Evolutionary conservation across 1,284 basidiomycete species (phyloP), one percentile per base, ranked within the genome.

Genomic region (Ustilago tritici): DNA sequence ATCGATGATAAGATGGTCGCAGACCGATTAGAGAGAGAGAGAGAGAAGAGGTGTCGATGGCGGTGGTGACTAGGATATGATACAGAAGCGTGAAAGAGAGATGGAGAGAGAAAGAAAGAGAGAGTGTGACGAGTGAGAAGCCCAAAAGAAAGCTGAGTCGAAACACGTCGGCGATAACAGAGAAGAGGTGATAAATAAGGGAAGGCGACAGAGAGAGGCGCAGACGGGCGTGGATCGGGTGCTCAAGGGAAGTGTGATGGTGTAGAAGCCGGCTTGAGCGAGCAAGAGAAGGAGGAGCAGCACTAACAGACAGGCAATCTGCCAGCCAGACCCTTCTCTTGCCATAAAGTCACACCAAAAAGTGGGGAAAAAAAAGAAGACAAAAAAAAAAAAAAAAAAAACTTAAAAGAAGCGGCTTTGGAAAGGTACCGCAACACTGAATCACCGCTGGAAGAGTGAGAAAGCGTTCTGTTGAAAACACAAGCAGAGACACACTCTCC

Each of bases 51-150:
- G 12, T 12, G 14, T 14, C 28, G 28, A 31, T 50, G 49, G 28
- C 12, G 56, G 2, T 57, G 19, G 31, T 57, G 56, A 32, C 17
- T 52, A 31, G 54, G 43, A 40, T 56, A 56, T 41, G 54, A 41
- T 56, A 56, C 54, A 56, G 43, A 46, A 46, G 43, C 19, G 49
- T 50, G 49, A 32, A 31, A 28, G 49, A 50, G 49, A 14, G 5
- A 17, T 15, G 7, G 41, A 46, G 14, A 34, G 15, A 35, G 17
- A 38, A 19, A 8, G 17, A 15, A 28, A 56, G 17, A 41, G 55
- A 46, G 56, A 28, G 56, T 43, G 40, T 57, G 40, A 57, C 41
- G 56, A 14, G 32, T 34, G 31, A 46, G 31, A 57, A 56, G 36
- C 36, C 2, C 54, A 10, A 40, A 9, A 23, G 14, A n/a, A 56